Evolutionary conservation across 2,329 filamentous ascomycete genomes (phyloP).

Genomic region (Xylaria sp.): DNA sequence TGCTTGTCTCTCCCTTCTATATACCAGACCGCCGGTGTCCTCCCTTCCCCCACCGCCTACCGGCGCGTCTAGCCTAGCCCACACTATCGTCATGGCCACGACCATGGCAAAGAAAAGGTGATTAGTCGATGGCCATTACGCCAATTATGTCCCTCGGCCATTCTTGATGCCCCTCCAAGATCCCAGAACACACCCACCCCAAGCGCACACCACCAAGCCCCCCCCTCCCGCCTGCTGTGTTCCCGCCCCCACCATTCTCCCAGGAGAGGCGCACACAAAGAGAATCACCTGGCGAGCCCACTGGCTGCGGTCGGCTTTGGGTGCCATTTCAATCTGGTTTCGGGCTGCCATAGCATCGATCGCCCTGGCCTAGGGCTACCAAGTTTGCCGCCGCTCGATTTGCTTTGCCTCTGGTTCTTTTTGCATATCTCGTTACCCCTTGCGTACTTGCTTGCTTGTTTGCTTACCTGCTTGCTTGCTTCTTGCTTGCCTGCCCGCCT

Average conservation of each 20-base stretch:
- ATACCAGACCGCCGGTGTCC: constrained; percentile 29
- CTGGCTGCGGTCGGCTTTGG: constrained; percentile 36
- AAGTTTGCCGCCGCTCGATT: constrained; percentile 40
- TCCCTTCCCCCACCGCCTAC: constrained; percentile 18
- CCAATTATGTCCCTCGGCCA: constrained; percentile 16
- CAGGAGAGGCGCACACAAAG: constrained; percentile 34
- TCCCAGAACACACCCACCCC: constrained; percentile 24
- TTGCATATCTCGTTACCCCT: not conserved
- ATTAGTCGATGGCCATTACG: constrained; percentile 15
- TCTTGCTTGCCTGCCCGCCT: constrained; percentile 3
- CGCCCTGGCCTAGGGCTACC: constrained; percentile 35
- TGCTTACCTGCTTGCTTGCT: constrained; percentile 1
- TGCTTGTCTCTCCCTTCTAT: constrained; percentile 16
- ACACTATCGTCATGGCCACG: constrained; percentile 31
- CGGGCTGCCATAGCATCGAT: constrained; percentile 44
- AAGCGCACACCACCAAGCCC: constrained; percentile 13
- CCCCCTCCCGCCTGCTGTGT: constrained; percentile 26
- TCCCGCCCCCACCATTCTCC: constrained; percentile 36
- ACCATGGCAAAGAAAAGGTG: constrained; percentile 38
- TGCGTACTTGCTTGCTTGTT: not conserved
- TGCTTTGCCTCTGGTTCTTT: constrained; percentile 22
- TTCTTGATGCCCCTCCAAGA: constrained; percentile 35
- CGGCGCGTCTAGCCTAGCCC: not conserved
- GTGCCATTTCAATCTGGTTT: constrained; percentile 39
- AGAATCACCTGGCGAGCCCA: constrained; percentile 38